Conservation (phyloP, 2,329 filamentous ascomycete species). For the Colletotrichum incanum region DNA sequence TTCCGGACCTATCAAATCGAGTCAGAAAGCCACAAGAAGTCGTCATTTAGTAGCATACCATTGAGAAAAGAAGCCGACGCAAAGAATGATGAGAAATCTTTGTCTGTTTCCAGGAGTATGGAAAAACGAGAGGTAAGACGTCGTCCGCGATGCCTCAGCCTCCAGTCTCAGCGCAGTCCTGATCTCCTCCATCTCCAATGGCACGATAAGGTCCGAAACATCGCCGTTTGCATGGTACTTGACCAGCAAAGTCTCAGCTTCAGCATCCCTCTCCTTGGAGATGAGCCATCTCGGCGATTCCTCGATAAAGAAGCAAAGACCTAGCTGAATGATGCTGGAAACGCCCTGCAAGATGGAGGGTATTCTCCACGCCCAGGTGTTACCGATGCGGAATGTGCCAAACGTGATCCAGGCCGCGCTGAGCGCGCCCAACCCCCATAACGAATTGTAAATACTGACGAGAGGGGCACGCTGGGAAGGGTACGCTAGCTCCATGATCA, state of each 20-base stretch:
- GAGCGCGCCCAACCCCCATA: slow-evolving; percentile 43
- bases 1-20: slow-evolving; percentile 51
- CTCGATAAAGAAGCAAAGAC: slow-evolving; percentile 45
- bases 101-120: slow-evolving; percentile 48
- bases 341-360: slow-evolving; percentile 35
- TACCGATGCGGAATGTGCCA: slow-evolving; percentile 39
- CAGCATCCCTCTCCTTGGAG: slow-evolving; percentile 50
- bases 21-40: slow-evolving; percentile 39
- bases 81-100: slow-evolving; percentile 61
- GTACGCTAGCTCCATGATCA: slow-evolving; percentile 40
- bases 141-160: slow-evolving; percentile 37
- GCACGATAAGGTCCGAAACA: slow-evolving; percentile 64
- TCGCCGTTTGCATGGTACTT: slow-evolving; percentile 68
- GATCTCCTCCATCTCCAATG: slow-evolving; percentile 47
- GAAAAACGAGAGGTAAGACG: slow-evolving; percentile 45
- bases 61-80: slow-evolving; percentile 65
- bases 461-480: slow-evolving; percentile 35
- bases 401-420: slow-evolving; percentile 44
- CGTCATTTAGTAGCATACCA: slow-evolving; percentile 35
- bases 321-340: slow-evolving; percentile 33
- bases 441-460: slow-evolving; percentile 35
- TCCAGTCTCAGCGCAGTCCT: slow-evolving; percentile 38
- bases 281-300: slow-evolving; percentile 55
- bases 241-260: slow-evolving; percentile 50
- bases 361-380: slow-evolving; percentile 39